phyloP scores from a whole-genome alignment of 2,329 filamentous ascomycete species.

The Aspergillus caelatus region DNA sequence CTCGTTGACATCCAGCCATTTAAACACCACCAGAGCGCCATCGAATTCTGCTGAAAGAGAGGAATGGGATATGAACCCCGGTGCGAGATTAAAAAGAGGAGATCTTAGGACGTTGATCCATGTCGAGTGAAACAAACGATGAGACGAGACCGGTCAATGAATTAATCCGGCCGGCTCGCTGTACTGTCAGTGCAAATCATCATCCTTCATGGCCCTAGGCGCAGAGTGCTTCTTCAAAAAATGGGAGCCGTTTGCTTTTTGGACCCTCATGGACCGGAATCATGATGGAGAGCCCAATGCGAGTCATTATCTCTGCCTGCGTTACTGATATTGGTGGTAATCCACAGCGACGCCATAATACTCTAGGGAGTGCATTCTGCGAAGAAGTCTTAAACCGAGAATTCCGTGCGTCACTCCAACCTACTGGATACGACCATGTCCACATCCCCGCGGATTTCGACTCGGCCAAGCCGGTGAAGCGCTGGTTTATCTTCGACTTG shows the following conservation, averaged over 20 bases:
- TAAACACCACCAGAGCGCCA: not conserved
- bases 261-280: not conserved
- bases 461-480: constrained; percentile 15
- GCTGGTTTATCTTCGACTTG: constrained; percentile 26
- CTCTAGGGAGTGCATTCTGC: constrained; percentile 20
- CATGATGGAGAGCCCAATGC: constrained; percentile 8
- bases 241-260: not conserved
- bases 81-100: not conserved
- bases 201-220: not conserved
- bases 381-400: constrained; percentile 13
- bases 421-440: constrained; percentile 23
- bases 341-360: constrained; percentile 21
- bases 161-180: not conserved
- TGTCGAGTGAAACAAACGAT: constrained; percentile 2
- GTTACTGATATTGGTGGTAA: constrained; percentile 24
- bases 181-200: not conserved
- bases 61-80: not conserved
- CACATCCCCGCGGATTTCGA: constrained; percentile 26
- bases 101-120: not conserved
- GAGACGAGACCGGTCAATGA: not conserved
- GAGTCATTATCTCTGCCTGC: constrained; percentile 20
- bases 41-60: not conserved
- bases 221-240: no score
- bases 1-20: not conserved
- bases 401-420: constrained; percentile 18